A percentile compares a stretch with the other conserved stretches of the same genome.
phyloP scores from a whole-genome alignment of 352 stramenopile genomes.

The Sclerospora graminicola region DNA sequence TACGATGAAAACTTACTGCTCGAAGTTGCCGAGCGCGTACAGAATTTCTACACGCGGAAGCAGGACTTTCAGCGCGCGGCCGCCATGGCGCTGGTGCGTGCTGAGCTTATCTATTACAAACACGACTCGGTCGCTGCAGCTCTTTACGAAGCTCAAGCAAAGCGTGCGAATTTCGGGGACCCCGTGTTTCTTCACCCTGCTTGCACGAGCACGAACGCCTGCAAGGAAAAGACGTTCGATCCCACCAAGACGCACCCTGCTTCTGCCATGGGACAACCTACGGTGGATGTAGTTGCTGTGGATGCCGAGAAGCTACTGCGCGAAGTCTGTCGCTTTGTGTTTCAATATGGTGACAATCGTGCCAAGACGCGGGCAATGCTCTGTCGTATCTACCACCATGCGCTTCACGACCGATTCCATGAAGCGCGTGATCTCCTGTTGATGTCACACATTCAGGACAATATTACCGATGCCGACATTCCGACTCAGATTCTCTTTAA shows the following conservation, averaged over 20 bases:
- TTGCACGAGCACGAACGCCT: slow-evolving; percentile 49
- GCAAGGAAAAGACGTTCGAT: slow-evolving; percentile 43
- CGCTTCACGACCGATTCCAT: slow-evolving; percentile 97
- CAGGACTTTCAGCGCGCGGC: slow-evolving; percentile 70
- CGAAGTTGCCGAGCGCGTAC: slow-evolving; percentile 73
- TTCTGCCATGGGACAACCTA: slow-evolving; percentile 62
- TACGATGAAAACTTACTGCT: slow-evolving; percentile 90
- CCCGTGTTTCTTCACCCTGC: slow-evolving; percentile 80
- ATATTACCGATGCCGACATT: slow-evolving; percentile 88
- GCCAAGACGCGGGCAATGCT: slow-evolving; percentile 95
- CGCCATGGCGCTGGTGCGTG: slow-evolving; percentile 83
- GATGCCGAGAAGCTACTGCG: slow-evolving; percentile 78
- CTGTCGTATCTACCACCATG: slow-evolving; percentile 97
- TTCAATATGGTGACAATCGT: slow-evolving; percentile 88
- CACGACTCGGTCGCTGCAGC: slow-evolving; percentile 89
- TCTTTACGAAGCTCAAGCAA: slow-evolving; percentile 63
- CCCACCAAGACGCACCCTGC: slow-evolving; percentile 59
- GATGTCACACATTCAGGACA: slow-evolving; percentile 98
- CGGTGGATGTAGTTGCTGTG: slow-evolving; percentile 38
- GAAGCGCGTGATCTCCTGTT: slow-evolving; percentile 96
- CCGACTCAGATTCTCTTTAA: slow-evolving; percentile 98
- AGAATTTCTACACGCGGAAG: slow-evolving; percentile 87
- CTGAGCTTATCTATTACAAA: slow-evolving; percentile 97
- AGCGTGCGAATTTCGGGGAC: slow-evolving; percentile 81
- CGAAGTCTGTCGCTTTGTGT: slow-evolving; percentile 89